These are phyloP conservation scores for Cyclocybe cylindracea DNA, from an alignment of 768 basidiomycete genomes.

Conservation along the genomic window DNA sequence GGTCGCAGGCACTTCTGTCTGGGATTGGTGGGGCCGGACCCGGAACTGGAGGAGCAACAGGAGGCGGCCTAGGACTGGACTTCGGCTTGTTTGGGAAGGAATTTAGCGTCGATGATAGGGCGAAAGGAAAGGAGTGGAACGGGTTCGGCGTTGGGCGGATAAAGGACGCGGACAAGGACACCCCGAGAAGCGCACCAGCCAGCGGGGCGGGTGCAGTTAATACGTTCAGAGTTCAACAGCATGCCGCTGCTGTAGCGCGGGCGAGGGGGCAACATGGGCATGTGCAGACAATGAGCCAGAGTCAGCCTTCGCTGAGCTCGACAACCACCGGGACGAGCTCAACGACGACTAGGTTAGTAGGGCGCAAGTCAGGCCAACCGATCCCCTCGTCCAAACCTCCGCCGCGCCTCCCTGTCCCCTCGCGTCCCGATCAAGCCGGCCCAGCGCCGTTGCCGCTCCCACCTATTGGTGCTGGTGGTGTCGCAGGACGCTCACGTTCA, in stretches of 20 bases:
- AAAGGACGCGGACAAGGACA: constrained; percentile 8
- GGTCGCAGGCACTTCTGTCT: constrained; percentile 57
- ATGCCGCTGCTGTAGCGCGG: no score
- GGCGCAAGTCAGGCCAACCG: constrained; percentile 13
- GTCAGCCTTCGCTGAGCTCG: no score
- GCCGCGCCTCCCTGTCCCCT: constrained; percentile 14
- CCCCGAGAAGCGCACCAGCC: constrained; percentile 4
- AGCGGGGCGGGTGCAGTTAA: background rate
- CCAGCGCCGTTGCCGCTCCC: constrained; percentile 5
- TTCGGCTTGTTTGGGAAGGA: constrained; percentile 4
- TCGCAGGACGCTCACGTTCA: constrained; percentile 2
- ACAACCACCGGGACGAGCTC: no score
- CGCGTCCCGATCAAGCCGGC: background rate
- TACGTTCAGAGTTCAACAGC: no score
- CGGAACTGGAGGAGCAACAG: no score
- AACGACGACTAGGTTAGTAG: background rate
- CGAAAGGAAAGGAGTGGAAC: constrained; percentile 3
- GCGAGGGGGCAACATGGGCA: no score
- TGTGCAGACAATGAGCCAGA: no score
- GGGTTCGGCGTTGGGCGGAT: constrained; percentile 8
- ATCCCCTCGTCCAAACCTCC: constrained; percentile 17
- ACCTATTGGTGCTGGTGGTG: background rate
- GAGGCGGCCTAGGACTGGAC: constrained; percentile 13
- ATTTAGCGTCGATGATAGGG: background rate
- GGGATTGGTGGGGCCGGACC: constrained; percentile 38